These are phyloP conservation scores for Cutaneotrichosporon sp. DNA, from an alignment of 1,284 basidiomycete species.

Conservation along the genomic window DNA sequence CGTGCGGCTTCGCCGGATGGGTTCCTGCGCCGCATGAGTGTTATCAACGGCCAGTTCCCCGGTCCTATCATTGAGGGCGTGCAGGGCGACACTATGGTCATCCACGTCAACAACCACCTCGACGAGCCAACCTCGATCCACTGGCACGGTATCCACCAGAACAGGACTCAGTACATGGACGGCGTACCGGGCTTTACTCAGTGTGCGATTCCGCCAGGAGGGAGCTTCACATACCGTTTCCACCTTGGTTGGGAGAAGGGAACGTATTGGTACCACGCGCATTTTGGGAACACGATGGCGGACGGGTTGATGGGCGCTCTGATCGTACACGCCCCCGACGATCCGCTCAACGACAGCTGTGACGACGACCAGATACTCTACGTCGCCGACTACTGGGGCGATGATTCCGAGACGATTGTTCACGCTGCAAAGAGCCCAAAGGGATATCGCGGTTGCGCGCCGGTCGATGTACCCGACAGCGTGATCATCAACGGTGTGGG, in stretches of 20 bases:
- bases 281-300: slow-evolving; percentile 35
- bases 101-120: slow-evolving; percentile 36
- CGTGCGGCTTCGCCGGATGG: slow-evolving; percentile 16
- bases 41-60: slow-evolving; percentile 22
- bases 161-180: slow-evolving; percentile 34
- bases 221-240: slow-evolving; percentile 57
- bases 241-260: slow-evolving; percentile 32
- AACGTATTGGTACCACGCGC: slow-evolving; percentile 45
- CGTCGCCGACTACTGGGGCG: slow-evolving; percentile 37
- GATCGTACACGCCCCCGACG: slow-evolving; percentile 33
- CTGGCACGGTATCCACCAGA: slow-evolving; percentile 43
- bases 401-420: slow-evolving; percentile 25
- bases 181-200: slow-evolving; percentile 45
- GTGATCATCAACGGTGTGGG: slow-evolving; percentile 38
- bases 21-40: slow-evolving; percentile 18
- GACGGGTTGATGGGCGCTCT: slow-evolving; percentile 38
- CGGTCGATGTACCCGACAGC: slow-evolving; percentile 28
- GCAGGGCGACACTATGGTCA: slow-evolving; percentile 34
- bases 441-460: slow-evolving; percentile 10
- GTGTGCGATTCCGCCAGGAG: slow-evolving; percentile 58
- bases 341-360: slow-evolving; percentile 28
- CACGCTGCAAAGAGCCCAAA: background rate
- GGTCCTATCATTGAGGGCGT: slow-evolving; percentile 41
- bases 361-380: slow-evolving; percentile 34
- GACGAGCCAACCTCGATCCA: slow-evolving; percentile 33